Evolutionary conservation across 164 flowering plant species (phyloP).

Genomic region (Dillenia turbinata): DNA sequence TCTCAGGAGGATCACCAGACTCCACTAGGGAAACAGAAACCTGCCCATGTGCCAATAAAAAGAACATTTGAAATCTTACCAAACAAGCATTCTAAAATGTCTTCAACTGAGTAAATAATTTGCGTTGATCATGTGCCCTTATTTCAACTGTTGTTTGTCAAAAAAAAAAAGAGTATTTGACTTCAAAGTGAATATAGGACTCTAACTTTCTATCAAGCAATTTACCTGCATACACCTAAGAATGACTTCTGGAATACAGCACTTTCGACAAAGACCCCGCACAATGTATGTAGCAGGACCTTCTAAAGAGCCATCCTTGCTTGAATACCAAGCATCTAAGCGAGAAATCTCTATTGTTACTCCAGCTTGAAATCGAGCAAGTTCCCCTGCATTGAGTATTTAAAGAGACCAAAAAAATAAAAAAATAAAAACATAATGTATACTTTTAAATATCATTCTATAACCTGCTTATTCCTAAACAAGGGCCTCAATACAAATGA

Average conservation of each 20-base stretch:
- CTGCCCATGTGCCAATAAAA: conserved; percentile 30
- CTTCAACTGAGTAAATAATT: no score
- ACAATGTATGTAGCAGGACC: conserved; percentile 76
- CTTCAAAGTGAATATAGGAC: not conserved
- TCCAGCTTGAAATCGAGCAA: conserved; percentile 78
- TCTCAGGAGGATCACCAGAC: conserved; percentile 46
- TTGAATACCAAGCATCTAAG: conserved; percentile 92
- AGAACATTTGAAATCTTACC: not conserved
- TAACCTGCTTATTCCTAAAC: no score
- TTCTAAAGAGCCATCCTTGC: conserved; percentile 53
- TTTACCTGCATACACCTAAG: conserved; percentile 93
- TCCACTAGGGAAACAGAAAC: conserved; percentile 80
- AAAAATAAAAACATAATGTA: no score
- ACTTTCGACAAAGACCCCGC: conserved; percentile 84
- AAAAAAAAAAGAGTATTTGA: not conserved
- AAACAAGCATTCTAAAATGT: no score
- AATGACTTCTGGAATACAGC: conserved; percentile 88
- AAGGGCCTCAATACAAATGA: no score
- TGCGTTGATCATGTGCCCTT: no score
- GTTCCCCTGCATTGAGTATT: conserved; percentile 61
- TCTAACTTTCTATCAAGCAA: not conserved
- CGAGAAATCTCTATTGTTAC: conserved; percentile 90
- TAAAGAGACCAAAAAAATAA: no score
- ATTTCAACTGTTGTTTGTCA: no score
- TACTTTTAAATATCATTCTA: no score